A percentile compares a stretch with the other conserved stretches of the same genome.
Conservation (phyloP, 331 rosid species). For the Quercus phellos region DNA sequence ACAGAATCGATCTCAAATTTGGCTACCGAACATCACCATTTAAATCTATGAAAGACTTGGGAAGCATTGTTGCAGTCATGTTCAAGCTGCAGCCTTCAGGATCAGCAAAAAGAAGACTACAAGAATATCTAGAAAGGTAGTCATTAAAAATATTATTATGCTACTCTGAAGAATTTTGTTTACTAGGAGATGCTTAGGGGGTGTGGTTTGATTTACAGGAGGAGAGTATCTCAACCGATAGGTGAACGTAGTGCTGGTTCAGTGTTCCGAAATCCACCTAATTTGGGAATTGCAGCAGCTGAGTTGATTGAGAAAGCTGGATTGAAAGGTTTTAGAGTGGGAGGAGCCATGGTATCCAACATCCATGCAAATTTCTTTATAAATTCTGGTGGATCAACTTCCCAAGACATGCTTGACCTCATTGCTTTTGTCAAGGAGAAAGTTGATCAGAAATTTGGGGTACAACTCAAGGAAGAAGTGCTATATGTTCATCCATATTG, state of each 20-base stretch:
- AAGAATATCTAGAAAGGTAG: constrained; percentile 24
- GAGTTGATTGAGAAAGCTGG: constrained; percentile 25
- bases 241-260: constrained; percentile 25
- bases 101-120: constrained; percentile 14
- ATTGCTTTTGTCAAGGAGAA: constrained; percentile 21
- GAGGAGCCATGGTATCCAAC: constrained; percentile 29
- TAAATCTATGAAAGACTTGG: constrained; percentile 27
- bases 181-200: not conserved
- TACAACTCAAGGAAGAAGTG: constrained; percentile 23
- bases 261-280: constrained; percentile 22
- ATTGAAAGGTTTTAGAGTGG: constrained; percentile 20
- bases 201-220: constrained; percentile 5
- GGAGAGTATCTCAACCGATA: constrained; percentile 28
- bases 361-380: constrained; percentile 23
- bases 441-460: constrained; percentile 22
- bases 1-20: constrained; percentile 13
- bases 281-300: constrained; percentile 20
- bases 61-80: constrained; percentile 26
- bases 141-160: not conserved
- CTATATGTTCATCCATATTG: not conserved
- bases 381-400: constrained; percentile 19
- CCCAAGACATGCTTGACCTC: constrained; percentile 31
- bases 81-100: constrained; percentile 18
- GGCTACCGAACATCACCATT: constrained; percentile 28
- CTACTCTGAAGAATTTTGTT: not conserved